Base-by-base conservation (phyloP, 441 rosid species). In the Dalechampia spathulata region DNA sequence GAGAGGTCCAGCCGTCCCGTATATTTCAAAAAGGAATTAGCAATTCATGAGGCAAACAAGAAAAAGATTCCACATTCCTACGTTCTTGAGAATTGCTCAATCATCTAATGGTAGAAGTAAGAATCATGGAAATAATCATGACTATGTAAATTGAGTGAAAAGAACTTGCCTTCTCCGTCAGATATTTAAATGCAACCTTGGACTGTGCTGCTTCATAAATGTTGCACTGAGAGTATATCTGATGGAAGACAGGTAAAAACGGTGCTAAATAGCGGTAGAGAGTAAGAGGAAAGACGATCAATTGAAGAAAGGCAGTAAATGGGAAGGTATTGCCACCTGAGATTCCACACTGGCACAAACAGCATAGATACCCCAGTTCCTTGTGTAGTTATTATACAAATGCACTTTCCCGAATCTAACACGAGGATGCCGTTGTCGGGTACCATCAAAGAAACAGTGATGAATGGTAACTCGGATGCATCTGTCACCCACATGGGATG, bases 381-480 rank as follows among this genome's bases (percentile, higher is more conserved):
- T 78, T 58, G 88, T 87, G 63, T 90, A 90, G 71, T 85, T 93
- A 69, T 93, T 90, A 60, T 73, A 87, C 47, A 93, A 62, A 81
- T 90, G 96, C 25, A 90, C 81, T 75, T 81, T 90, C 6, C 76
- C 99, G 37, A 73, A 93, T 62, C 97, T 78, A 64, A 90, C 83
- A 9, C 97, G 99, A 66, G 99, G 99, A 39, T 93, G 99, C 32
- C 90, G 72, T 66, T 90, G 99, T 17, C 87, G 73, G 25, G 96
- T 90, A 36, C 91, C 93, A 55, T 90, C 87, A 22, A 93, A 93
- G 69, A 93, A 93, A 52, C 97, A 93, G 68, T 87, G 99, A 61
- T 93, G 96, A 61, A 90, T 87, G 30, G 96, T 90, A 44, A 90
- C 87, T 52, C 83, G 65, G 37, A 90, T 90, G 61, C 93, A 85